Evolutionary conservation across 768 basidiomycete species (phyloP).

Genomic region (Rhizopogon salebrosus): DNA sequence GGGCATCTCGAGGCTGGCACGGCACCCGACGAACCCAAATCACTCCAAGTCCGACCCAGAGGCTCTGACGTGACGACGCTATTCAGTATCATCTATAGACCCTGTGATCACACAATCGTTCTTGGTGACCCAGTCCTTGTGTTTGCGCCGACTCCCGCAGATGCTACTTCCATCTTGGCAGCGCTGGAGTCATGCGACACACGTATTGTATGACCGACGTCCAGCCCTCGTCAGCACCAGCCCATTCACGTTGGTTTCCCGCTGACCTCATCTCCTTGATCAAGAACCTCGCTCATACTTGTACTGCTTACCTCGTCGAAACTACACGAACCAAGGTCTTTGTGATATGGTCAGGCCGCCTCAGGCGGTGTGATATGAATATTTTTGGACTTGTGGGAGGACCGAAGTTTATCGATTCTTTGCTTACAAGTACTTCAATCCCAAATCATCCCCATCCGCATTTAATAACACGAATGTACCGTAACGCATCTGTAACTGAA

Average conservation of each 20-base stretch:
- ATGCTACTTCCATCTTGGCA: constrained; percentile 1
- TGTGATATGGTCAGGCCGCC: constrained; percentile 34
- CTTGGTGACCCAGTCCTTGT: too few species aligned
- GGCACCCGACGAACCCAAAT: constrained; percentile 5
- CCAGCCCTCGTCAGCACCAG: background rate
- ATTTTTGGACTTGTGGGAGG: background rate
- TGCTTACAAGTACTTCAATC: too few species aligned
- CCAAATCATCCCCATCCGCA: too few species aligned
- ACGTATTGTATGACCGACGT: background rate
- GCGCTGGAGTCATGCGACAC: background rate
- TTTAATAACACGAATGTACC: too few species aligned
- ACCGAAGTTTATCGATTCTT: too few species aligned
- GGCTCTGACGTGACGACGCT: constrained; percentile 11
- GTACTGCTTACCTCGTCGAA: constrained; percentile 28
- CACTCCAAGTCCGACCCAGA: background rate
- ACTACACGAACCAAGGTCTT: constrained; percentile 27
- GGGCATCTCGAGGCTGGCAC: background rate
- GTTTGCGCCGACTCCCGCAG: constrained; percentile 12
- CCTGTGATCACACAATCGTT: constrained; percentile 25
- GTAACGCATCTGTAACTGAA: too few species aligned
- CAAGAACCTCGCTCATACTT: constrained; percentile 30
- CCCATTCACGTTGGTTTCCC: background rate
- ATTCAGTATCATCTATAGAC: constrained; percentile 22
- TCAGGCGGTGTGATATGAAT: constrained; percentile 37
- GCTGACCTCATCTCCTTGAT: constrained; percentile 29